Percentiles rank a stretch among this genome's conserved stretches.
These are phyloP conservation scores for Lactifluus pinguis DNA, from an alignment of 768 basidiomycete genomes.

Conservation along the genomic window DNA sequence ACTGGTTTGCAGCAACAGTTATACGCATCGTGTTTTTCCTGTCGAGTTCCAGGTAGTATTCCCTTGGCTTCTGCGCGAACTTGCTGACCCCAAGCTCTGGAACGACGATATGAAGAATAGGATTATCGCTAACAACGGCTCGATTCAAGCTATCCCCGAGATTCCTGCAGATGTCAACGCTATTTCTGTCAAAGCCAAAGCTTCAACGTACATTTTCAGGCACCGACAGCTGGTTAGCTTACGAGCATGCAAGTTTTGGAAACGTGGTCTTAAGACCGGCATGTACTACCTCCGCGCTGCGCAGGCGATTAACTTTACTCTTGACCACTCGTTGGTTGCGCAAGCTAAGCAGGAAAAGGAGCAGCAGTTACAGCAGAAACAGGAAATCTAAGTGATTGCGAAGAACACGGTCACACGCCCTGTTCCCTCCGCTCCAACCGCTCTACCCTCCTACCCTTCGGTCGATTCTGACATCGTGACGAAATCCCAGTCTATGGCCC, in stretches of 20 bases:
- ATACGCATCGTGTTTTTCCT: constrained; percentile 97
- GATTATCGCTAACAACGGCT: constrained; percentile 95
- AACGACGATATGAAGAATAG: constrained; percentile 98
- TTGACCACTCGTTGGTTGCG: constrained; percentile 74
- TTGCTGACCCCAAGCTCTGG: constrained; percentile 93
- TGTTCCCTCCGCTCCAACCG: neutral
- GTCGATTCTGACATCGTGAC: neutral
- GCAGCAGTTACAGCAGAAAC: constrained; percentile 5
- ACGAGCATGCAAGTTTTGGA: constrained; percentile 99
- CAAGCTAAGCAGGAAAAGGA: constrained; percentile 42
- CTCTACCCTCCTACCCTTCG: neutral
- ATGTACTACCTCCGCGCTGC: constrained; percentile 97
- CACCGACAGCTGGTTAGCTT: constrained; percentile 84
- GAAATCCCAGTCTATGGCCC: neutral
- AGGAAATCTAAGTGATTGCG: neutral
- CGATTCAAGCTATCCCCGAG: constrained; percentile 74
- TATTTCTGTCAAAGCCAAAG: constrained; percentile 94
- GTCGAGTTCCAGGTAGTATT: constrained; percentile 99
- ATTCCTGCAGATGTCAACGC: constrained; percentile 91
- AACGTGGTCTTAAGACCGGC: constrained; percentile 97
- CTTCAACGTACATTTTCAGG: constrained; percentile 85
- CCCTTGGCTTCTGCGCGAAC: constrained; percentile 97
- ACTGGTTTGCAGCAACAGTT: constrained; percentile 70
- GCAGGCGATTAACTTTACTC: constrained; percentile 95
- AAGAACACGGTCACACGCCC: neutral